Evolutionary conservation across 495 filamentous ascomycete species (phyloP), one percentile per base, ranked within the genome.

Genomic region (Talaromyces adpressus): DNA sequence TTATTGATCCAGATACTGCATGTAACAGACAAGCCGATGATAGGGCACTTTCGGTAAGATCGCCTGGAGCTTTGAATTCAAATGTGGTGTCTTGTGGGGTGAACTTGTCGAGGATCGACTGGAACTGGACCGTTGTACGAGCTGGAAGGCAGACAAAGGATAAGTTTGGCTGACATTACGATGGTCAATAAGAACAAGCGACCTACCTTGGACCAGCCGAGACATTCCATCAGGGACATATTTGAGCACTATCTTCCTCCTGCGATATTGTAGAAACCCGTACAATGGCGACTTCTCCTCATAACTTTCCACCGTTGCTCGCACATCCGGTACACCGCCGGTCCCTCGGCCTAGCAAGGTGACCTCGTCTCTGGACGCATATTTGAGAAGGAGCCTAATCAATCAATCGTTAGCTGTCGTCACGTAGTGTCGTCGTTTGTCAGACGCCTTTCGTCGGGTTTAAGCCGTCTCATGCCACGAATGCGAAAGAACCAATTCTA

Each of bases 91-190:
- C 93, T 74, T 92, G 89, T 2, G 93, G 93, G 47, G 87, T 84
- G 73, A 97, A 96, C 60, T 86, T 88, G 67, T 98, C 93, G 54
- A 86, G 83, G 54, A 98, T 77, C 32, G 91, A 87, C 63, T 89
- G 89, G 69, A 96, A 97, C 72, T 98, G 95, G 8, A 98, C 94
- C n/a, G 91, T 85, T 27, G 90, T 91, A 66, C 94, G 92, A 61
- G 92, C 94, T 98, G 57, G 57, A 16, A 63, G 32, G 54, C 23
- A 63, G 32, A 51, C 23, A 57, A 29, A 59, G 41, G 62, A 47
- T 62, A 30, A 57, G 54, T 53, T 60, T 27, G 18, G 20, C 2
- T 41, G 14, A 47, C 61, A 65, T 49, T 51, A 6, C 39, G 30
- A 52, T 64, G 36, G 34, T 62, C 18, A 47, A 18, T 11, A 57